Evolutionary conservation across 768 basidiomycete species (phyloP), one percentile per base, ranked within the genome.

Genomic region (Termitomyces sp.): DNA sequence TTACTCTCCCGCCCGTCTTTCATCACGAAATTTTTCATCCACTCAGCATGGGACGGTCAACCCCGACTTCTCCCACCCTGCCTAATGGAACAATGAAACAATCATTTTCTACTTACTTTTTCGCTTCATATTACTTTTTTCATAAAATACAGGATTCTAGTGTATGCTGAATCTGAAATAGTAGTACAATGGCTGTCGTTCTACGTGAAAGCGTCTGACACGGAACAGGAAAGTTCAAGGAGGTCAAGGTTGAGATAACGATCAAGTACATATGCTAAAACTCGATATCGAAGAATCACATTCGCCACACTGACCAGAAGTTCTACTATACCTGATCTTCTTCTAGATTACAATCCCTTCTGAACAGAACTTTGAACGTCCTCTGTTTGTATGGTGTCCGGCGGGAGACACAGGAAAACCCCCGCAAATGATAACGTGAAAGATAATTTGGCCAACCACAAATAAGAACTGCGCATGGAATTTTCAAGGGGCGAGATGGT

Each of bases 221-320:
- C 16, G 10, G 3, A 28, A 38, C 18, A 38, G 35, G 49, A 36
- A 52, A 38, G 36, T 26, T 28, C 7, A 38, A 52, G 20, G 13
- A 26, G 13, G 16, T 52, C 36, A 24, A 20, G 48, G 32, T 14
- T 8, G 4, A 20, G 1, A 11, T 16, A 18, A n/a, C 28, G 3
- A 7, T 24, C 18, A 18, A 24, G n/a, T 22, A 9, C 49, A 44
- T 48, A 54, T 43, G 35, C 38, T 28, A 49, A 54, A 47, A 36
- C 28, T 43, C 50, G 54, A 59, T 57, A 50, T 54, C 47, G 48
- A 33, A 40, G 41, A 44, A 43, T 59, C 35, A 52, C n/a, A 40
- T 40, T 38, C 38, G 52, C 51, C 51, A 45, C 46, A 44, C 53
- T 44, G 52, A 52, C 56, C 40, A 60, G 52, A 55, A 35, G 28